These are phyloP conservation scores for Pichia sp. DNA, from an alignment of 1,139 yeast species.

Conservation along the genomic window DNA sequence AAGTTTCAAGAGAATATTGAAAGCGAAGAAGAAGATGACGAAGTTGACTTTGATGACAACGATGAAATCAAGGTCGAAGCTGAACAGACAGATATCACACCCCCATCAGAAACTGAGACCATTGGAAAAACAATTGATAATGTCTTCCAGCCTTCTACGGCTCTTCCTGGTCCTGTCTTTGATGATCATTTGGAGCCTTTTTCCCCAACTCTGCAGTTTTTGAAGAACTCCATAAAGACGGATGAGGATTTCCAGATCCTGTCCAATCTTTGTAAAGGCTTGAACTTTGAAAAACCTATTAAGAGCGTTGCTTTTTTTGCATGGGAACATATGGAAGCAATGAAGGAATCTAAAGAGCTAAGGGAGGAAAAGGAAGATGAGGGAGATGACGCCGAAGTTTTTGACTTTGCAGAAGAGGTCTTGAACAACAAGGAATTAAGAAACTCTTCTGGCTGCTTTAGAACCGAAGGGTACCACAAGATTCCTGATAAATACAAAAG, in stretches of 20 bases:
- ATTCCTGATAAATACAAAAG: conserved; percentile 70
- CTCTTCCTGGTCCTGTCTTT: conserved; percentile 48
- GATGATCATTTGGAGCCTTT: conserved; percentile 37
- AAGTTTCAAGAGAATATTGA: neutral
- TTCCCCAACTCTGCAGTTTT: conserved; percentile 40
- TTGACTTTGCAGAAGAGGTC: conserved; percentile 26
- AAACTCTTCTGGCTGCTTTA: conserved; percentile 58
- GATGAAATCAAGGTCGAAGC: neutral
- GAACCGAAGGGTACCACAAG: conserved; percentile 70
- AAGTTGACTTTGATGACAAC: conserved; percentile 7
- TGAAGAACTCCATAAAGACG: conserved; percentile 61
- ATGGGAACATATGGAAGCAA: conserved; percentile 51
- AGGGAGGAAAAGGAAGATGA: conserved; percentile 24
- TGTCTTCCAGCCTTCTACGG: conserved; percentile 43
- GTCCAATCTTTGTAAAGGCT: conserved; percentile 39
- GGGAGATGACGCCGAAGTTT: conserved; percentile 28
- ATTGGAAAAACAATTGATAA: conserved; percentile 31
- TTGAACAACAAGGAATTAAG: conserved; percentile 20
- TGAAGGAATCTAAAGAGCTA: conserved; percentile 28
- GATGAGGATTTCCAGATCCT: conserved; percentile 65
- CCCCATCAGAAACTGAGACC: conserved; percentile 22
- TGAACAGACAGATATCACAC: conserved; percentile 21
- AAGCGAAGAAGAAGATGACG: conserved; percentile 20
- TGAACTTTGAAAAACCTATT: conserved; percentile 29
- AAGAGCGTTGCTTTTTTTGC: conserved; percentile 58